These are phyloP conservation scores for Podaxis mareebaensis DNA, from an alignment of 768 basidiomycete species.

Conservation along the genomic window DNA sequence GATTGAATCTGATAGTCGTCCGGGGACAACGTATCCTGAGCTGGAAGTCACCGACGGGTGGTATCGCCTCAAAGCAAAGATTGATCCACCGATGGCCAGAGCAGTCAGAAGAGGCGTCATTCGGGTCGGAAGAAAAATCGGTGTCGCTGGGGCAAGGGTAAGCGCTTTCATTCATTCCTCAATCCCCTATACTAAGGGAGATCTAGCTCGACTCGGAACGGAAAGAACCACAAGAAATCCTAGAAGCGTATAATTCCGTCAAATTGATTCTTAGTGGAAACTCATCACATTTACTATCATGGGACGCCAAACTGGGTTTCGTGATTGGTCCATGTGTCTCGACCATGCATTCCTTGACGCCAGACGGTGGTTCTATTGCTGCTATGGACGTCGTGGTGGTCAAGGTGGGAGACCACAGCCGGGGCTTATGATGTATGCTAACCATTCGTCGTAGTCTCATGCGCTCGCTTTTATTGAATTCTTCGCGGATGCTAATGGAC, in stretches of 20 bases:
- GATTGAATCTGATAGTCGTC: constrained; percentile 34
- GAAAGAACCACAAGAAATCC: constrained; percentile 78
- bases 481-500: constrained; percentile 46
- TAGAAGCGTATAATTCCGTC: constrained; percentile 75
- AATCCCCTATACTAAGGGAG: background rate
- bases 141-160: constrained; percentile 78
- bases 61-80: constrained; percentile 80
- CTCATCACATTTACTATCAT: constrained; percentile 80
- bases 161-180: constrained; percentile 25
- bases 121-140: constrained; percentile 80
- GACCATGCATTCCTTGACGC: constrained; percentile 73
- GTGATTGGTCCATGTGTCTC: constrained; percentile 64
- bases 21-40: constrained; percentile 50
- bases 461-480: constrained; percentile 84
- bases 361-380: constrained; percentile 79
- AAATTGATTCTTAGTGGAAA: constrained; percentile 77
- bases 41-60: constrained; percentile 98
- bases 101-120: constrained; percentile 70
- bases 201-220: constrained; percentile 64
- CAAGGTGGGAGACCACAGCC: constrained; percentile 42
- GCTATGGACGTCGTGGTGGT: constrained; percentile 73
- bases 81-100: constrained; percentile 72
- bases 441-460: constrained; percentile 45
- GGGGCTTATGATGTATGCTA: background rate
- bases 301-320: constrained; percentile 90